Base-by-base conservation (phyloP, 2,329 filamentous ascomycete species). In the Apiospora phragmitis region DNA sequence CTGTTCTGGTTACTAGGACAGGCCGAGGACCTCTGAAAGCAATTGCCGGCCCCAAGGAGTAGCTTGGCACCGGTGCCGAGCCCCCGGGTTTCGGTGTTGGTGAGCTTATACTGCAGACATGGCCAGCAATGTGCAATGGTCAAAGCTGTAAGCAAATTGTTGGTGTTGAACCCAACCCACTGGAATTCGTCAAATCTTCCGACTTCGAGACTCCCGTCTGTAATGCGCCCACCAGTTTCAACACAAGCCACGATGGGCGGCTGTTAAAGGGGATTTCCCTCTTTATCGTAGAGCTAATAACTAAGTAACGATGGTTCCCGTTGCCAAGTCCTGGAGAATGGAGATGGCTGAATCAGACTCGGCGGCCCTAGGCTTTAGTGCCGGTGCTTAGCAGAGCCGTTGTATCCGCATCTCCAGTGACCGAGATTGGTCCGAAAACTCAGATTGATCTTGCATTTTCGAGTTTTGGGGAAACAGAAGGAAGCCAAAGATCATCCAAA, bases 171-270 rank as follows among this genome's bases (percentile, higher is more conserved):
- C 41, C 41, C 41, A 14, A 14, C 9, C 16, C 11, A 42, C 9
- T 42, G 41, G 41, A 42, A 42, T 14, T 14, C 8, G 4, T 42
- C 16, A 14, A 14, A 14, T 42, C 41, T 41, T 42, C 41, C 41
- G 16, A 42, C 41, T 42, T 42, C 41, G 16, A 42, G 9, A 42
- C 1, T 14, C 41, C 11, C 41, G 41, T 42, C 16, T 11, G 80
- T 18, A 81, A 68, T 12, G 16, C 11, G 16, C 7, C 75, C 76
- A 4, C 72, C 73, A 2, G 43, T 42, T 42, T 42, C 9, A 42
- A 42, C 38, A 2, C 16, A 11, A 24, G 47, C 5, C 9, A 55
- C 11, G 26, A 29, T 29, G 24, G 14, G 4, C 49, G 5, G 7
- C 1, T 14, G 16, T 1, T 32, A 4, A 55, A 55, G 49, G 49